Conservation (phyloP, 208 protist genomes). For the Zelonia costaricensis region DNA sequence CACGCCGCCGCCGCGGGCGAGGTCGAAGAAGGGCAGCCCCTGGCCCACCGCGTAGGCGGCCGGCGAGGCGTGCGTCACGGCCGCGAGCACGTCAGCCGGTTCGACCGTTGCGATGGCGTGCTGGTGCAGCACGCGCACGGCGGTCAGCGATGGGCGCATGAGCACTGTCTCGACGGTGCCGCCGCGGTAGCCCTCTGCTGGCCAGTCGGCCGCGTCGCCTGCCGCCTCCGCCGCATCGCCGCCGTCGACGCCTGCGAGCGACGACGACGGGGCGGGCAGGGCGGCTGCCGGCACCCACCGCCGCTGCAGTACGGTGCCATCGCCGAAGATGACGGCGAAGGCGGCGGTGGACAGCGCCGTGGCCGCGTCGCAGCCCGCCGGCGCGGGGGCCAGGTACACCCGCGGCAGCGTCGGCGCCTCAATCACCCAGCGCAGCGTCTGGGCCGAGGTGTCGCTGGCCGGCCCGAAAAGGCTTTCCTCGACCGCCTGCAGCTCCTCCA, state of each 20-base stretch:
- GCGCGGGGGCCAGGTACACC: conserved; percentile 56
- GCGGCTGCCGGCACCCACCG: conserved; percentile 27
- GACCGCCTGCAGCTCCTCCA: conserved; percentile 24
- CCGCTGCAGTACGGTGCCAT: conserved; percentile 69
- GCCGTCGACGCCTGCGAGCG: too few relatives aligned
- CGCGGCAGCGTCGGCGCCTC: conserved; percentile 71
- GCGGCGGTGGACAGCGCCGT: not conserved
- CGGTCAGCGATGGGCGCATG: conserved; percentile 46
- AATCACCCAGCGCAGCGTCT: conserved; percentile 61
- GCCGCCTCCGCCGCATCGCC: not conserved
- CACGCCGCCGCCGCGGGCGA: conserved; percentile 67
- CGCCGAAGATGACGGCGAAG: conserved; percentile 75
- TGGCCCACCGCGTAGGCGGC: conserved; percentile 67
- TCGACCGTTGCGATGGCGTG: conserved; percentile 62
- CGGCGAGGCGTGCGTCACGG: conserved; percentile 28
- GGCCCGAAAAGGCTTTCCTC: conserved; percentile 20
- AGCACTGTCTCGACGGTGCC: conserved; percentile 61
- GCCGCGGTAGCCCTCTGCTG: not conserved
- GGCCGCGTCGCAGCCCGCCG: not conserved
- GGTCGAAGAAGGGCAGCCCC: conserved; percentile 81
- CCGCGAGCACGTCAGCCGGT: conserved; percentile 53
- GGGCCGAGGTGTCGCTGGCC: conserved; percentile 1
- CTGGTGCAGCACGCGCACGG: conserved; percentile 73
- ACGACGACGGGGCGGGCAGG: not conserved
- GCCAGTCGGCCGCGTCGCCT: not conserved